These are phyloP conservation scores for Metschnikowia peoriensis DNA, from an alignment of 805 yeast species.

Conservation along the genomic window DNA sequence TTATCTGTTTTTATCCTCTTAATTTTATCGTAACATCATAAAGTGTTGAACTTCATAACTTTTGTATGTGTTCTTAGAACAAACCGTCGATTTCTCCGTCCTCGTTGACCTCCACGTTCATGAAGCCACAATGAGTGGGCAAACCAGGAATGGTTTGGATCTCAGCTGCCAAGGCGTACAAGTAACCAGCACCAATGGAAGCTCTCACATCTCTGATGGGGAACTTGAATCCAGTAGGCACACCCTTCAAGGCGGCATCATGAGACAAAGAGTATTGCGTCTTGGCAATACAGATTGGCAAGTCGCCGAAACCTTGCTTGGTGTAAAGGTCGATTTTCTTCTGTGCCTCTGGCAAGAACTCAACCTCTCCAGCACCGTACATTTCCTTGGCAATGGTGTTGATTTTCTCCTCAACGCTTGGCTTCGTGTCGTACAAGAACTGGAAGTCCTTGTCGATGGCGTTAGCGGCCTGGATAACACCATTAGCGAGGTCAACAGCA, in stretches of 20 bases:
- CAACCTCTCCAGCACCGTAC: slow-evolving; percentile 77
- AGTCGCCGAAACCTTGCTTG: slow-evolving; percentile 70
- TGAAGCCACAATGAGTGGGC: slow-evolving; percentile 82
- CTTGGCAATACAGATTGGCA: slow-evolving; percentile 84
- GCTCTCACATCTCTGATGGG: slow-evolving; percentile 81
- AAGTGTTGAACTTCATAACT: slow-evolving; percentile 23
- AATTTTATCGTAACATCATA: slow-evolving; percentile 18
- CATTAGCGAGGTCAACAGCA: slow-evolving; percentile 69
- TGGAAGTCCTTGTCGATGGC: slow-evolving; percentile 41
- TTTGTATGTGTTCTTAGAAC: slow-evolving; percentile 38
- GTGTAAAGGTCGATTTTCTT: slow-evolving; percentile 66
- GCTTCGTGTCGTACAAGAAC: slow-evolving; percentile 59
- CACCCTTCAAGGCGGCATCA: slow-evolving; percentile 80
- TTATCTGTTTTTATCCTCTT: too few species aligned
- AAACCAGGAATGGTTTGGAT: slow-evolving; percentile 85
- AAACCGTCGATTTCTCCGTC: slow-evolving; percentile 82
- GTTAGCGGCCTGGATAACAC: slow-evolving; percentile 63
- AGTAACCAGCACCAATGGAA: slow-evolving; percentile 79
- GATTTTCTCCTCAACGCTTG: slow-evolving; percentile 61
- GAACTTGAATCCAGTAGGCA: slow-evolving; percentile 74
- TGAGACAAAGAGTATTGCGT: slow-evolving; percentile 84
- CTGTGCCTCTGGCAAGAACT: slow-evolving; percentile 66
- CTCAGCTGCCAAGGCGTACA: slow-evolving; percentile 82
- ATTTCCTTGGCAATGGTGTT: slow-evolving; percentile 65
- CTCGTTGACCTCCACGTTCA: slow-evolving; percentile 80